phyloP scores from a whole-genome alignment of 2,329 filamentous ascomycete genomes.

The Lizonia empirigonia region DNA sequence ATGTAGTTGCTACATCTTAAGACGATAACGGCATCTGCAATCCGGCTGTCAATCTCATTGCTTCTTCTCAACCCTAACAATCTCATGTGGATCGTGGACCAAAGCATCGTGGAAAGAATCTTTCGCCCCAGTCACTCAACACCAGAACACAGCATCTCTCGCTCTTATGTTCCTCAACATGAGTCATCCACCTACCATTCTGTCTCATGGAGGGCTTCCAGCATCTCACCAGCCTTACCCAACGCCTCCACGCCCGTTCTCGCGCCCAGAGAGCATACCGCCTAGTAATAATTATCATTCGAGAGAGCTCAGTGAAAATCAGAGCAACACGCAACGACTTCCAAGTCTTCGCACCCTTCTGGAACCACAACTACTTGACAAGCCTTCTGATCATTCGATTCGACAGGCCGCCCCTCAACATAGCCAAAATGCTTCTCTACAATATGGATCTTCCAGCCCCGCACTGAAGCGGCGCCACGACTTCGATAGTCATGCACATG shows the following conservation, averaged over 20 bases:
- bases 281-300: slow-evolving; percentile 34
- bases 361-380: slow-evolving; percentile 45
- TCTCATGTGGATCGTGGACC: slow-evolving; percentile 39
- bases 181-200: slow-evolving; percentile 83
- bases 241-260: slow-evolving; percentile 31
- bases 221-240: slow-evolving; percentile 39
- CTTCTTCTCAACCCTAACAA: slow-evolving; percentile 34
- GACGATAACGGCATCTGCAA: slow-evolving; percentile 34
- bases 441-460: slow-evolving; percentile 42
- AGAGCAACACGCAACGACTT: slow-evolving; percentile 42
- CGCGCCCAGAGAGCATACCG: slow-evolving; percentile 34
- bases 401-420: slow-evolving; percentile 28
- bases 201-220: slow-evolving; percentile 66
- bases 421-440: slow-evolving; percentile 26
- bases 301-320: slow-evolving; percentile 32
- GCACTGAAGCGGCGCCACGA: slow-evolving; percentile 46
- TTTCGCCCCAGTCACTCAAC: slow-evolving; percentile 24
- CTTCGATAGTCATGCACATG: slow-evolving; percentile 38
- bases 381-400: slow-evolving; percentile 32
- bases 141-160: background rate
- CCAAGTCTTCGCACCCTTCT: slow-evolving; percentile 48
- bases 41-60: slow-evolving; percentile 15
- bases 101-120: slow-evolving; percentile 39
- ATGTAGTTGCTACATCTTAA: slow-evolving; percentile 43
- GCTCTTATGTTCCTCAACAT: slow-evolving; percentile 65